Conservation (phyloP, 2,329 filamentous ascomycete genomes). For the Tolypocladium inflatum region DNA sequence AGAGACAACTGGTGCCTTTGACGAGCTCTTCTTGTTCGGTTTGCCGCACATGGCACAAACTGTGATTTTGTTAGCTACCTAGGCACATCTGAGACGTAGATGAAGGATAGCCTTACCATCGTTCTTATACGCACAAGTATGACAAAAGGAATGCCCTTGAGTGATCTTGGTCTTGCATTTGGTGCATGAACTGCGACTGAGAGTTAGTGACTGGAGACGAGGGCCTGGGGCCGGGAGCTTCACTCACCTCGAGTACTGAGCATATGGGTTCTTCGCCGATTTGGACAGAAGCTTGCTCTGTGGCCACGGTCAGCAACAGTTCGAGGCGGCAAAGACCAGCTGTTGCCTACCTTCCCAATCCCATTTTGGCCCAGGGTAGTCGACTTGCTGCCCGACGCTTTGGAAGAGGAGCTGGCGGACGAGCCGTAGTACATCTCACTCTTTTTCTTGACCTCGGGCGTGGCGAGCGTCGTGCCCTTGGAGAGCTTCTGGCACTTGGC, state of each 20-base stretch:
- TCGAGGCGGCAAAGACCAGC: neutral
- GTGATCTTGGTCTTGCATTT: slow-evolving; percentile 56
- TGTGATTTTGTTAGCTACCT: slow-evolving; percentile 17
- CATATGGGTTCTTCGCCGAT: slow-evolving; percentile 56
- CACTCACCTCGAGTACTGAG: slow-evolving; percentile 39
- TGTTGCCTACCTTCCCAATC: slow-evolving; percentile 44
- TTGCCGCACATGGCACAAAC: slow-evolving; percentile 58
- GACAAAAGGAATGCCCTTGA: slow-evolving; percentile 49
- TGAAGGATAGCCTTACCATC: slow-evolving; percentile 35
- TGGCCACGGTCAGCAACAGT: neutral
- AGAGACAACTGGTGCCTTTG: slow-evolving; percentile 42
- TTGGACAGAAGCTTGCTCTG: slow-evolving; percentile 57
- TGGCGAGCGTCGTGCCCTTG: slow-evolving; percentile 49
- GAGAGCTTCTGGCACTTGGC: slow-evolving; percentile 52
- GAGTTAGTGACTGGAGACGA: neutral
- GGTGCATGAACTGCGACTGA: slow-evolving; percentile 38
- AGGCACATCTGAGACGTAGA: neutral
- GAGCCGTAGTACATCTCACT: slow-evolving; percentile 58
- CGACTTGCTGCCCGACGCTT: slow-evolving; percentile 30
- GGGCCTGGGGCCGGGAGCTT: neutral
- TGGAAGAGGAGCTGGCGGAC: slow-evolving; percentile 28
- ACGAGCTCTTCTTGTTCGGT: slow-evolving; percentile 38
- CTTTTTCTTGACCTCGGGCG: slow-evolving; percentile 57
- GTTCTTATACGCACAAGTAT: slow-evolving; percentile 52
- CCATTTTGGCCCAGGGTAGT: slow-evolving; percentile 48